Conservation (phyloP, 164 flowering plant genomes). For the Magnolia changhungtana region DNA sequence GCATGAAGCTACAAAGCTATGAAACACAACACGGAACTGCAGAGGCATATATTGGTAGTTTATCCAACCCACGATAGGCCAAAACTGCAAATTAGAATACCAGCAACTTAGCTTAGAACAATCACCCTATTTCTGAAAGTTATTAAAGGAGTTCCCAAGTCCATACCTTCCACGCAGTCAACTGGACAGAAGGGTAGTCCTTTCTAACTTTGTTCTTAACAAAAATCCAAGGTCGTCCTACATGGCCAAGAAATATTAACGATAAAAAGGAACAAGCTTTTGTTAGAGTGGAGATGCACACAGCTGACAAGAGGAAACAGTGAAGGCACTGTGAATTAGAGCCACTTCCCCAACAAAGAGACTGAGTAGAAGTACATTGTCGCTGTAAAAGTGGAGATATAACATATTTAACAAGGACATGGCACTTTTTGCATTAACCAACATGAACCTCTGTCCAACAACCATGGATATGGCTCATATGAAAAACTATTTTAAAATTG, state of each 20-base stretch:
- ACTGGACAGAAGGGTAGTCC: constrained; percentile 64
- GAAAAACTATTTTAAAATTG: too few relatives aligned
- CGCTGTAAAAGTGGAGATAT: too few relatives aligned
- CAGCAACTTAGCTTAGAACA: not conserved
- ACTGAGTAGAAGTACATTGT: too few relatives aligned
- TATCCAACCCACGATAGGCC: constrained; percentile 80
- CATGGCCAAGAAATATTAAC: constrained; percentile 9
- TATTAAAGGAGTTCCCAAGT: not conserved
- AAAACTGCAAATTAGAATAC: constrained; percentile 44
- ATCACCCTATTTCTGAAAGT: not conserved
- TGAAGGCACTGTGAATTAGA: too few relatives aligned
- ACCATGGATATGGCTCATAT: too few relatives aligned
- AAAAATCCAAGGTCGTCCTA: constrained; percentile 66
- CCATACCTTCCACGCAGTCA: constrained; percentile 74
- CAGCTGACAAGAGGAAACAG: too few relatives aligned
- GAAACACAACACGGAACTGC: constrained; percentile 73
- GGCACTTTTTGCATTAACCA: too few relatives aligned
- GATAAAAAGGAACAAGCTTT: not conserved
- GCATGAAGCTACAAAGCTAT: constrained; percentile 68
- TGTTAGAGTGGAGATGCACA: too few relatives aligned
- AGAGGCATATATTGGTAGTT: constrained; percentile 75
- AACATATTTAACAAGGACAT: too few relatives aligned
- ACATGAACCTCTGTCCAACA: too few relatives aligned
- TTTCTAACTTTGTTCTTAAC: constrained; percentile 56
- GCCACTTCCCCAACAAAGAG: too few relatives aligned